Conservation (phyloP, 164 flowering plant species). For the Platanus orientalis region DNA sequence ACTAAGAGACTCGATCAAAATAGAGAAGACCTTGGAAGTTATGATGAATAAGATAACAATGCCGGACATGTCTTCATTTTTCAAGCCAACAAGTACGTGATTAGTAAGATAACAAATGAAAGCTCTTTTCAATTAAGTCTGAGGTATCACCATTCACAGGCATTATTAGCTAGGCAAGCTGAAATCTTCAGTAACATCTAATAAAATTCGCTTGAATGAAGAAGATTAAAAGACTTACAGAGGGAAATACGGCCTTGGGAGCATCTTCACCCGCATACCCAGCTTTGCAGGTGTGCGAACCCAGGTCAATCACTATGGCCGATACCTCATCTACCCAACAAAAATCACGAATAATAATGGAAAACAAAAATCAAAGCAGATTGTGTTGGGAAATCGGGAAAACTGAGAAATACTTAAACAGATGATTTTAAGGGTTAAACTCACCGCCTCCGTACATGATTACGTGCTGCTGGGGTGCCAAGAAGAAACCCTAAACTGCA, state of each 20-base stretch:
- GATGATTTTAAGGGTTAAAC: background rate
- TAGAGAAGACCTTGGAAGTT: no score
- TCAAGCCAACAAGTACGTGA: no score
- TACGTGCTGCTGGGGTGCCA: background rate
- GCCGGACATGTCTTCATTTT: no score
- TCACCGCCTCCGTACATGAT: conserved; percentile 31
- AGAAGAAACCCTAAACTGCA: background rate
- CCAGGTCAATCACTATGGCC: conserved; percentile 88
- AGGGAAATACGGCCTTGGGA: conserved; percentile 97
- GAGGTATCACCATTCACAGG: background rate
- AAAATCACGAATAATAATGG: background rate
- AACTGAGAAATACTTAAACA: background rate
- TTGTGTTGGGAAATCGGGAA: background rate
- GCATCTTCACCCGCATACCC: conserved; percentile 99
- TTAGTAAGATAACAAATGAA: no score
- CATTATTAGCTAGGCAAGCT: background rate
- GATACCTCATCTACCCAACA: conserved; percentile 81
- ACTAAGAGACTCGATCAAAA: no score
- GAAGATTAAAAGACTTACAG: conserved; percentile 40
- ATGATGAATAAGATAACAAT: no score
- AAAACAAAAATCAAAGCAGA: background rate
- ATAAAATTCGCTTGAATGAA: background rate
- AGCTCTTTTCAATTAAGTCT: no score
- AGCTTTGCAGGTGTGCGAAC: conserved; percentile 97
- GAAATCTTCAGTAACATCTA: background rate